A percentile compares a stretch with the other conserved stretches of the same genome.
Evolutionary conservation across 2,329 filamentous ascomycete genomes (phyloP).

Genomic region (Colletotrichum ledebouriae): DNA sequence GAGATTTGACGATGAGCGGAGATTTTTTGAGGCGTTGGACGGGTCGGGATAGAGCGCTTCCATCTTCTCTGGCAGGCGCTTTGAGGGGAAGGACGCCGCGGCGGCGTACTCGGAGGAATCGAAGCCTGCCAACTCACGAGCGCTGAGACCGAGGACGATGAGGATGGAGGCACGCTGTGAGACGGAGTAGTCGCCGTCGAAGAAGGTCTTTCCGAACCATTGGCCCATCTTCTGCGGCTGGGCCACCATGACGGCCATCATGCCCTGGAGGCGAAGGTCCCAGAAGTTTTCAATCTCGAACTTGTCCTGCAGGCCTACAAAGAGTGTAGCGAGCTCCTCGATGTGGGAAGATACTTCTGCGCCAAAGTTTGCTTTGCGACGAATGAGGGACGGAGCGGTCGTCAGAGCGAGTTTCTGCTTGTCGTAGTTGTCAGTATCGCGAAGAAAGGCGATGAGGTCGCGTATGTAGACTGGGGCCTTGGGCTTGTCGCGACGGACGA

Average conservation of each 20-base stretch:
- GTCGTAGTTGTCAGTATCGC: constrained; percentile 87
- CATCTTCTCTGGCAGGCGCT: constrained; percentile 79
- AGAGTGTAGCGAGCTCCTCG: constrained; percentile 80
- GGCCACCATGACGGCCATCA: constrained; percentile 85
- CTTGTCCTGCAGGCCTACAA: constrained; percentile 87
- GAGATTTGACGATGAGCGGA: constrained; percentile 52
- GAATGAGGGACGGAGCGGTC: constrained; percentile 83
- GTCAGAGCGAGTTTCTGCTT: constrained; percentile 83
- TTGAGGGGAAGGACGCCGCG: constrained; percentile 79
- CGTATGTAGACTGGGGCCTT: constrained; percentile 91
- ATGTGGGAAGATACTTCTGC: constrained; percentile 88
- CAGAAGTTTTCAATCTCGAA: constrained; percentile 85
- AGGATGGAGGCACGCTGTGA: constrained; percentile 86
- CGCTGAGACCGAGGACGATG: constrained; percentile 83
- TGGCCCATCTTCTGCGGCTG: constrained; percentile 83
- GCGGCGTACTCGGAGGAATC: constrained; percentile 68
- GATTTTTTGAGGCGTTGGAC: constrained; percentile 41
- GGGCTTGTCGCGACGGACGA: constrained; percentile 86
- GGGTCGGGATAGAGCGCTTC: constrained; percentile 75
- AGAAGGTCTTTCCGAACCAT: constrained; percentile 88
- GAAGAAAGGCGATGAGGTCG: constrained; percentile 82
- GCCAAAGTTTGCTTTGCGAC: constrained; percentile 89
- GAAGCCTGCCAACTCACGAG: constrained; percentile 86
- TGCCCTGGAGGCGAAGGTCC: constrained; percentile 80
- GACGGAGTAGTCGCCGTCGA: constrained; percentile 91